Conservation (phyloP, 2,329 filamentous ascomycete genomes). For the Whalleya microplaca region DNA sequence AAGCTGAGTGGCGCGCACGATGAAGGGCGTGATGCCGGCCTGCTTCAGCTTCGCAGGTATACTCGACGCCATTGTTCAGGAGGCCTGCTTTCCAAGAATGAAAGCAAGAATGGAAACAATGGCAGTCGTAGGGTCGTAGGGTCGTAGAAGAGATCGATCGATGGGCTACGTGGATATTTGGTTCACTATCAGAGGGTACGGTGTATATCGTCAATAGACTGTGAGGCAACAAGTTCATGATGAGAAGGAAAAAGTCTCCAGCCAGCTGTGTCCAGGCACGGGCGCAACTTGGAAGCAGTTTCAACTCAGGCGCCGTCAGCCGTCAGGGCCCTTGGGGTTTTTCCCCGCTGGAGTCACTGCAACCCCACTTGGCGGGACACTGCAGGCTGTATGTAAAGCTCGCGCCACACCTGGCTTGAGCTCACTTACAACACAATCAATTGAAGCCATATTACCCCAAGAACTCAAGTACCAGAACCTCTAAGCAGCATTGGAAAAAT, state of each 20-base stretch:
- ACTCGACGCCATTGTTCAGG: conserved; percentile 66
- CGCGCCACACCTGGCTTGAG: conserved; percentile 27
- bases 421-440: no score
- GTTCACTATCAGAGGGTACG: background rate
- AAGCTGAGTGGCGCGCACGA: conserved; percentile 81
- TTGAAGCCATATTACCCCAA: no score
- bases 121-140: background rate
- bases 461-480: no score
- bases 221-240: no score
- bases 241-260: no score
- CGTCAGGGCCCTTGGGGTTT: no score
- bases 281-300: background rate
- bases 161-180: background rate
- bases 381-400: conserved; percentile 23
- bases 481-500: no score
- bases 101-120: conserved; percentile 1
- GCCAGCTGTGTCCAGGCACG: background rate
- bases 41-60: conserved; percentile 75
- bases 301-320: no score
- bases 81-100: background rate
- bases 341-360: conserved; percentile 30
- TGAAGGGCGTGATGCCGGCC: conserved; percentile 83
- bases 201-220: no score
- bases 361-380: conserved; percentile 6
- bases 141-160: background rate